Percentiles rank a stretch among this genome's conserved stretches.
These are phyloP conservation scores for Cercis canadensis DNA, from an alignment of 306 rosid genomes.

Conservation along the genomic window DNA sequence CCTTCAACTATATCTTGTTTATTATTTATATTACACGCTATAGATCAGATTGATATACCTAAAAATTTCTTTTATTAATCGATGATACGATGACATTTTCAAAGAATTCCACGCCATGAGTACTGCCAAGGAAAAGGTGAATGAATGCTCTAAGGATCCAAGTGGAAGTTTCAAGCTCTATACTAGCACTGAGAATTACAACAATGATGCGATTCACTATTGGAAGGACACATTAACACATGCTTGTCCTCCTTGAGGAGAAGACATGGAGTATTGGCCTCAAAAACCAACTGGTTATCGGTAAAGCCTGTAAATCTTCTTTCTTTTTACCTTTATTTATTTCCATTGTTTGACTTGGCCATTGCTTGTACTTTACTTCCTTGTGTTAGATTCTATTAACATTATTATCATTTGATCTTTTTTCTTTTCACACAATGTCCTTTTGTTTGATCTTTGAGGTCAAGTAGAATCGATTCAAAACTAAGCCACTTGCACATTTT, in stretches of 20 bases:
- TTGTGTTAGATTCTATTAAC: too few relatives aligned
- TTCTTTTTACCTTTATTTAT: background rate
- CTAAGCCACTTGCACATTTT: too few relatives aligned
- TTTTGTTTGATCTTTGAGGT: too few relatives aligned
- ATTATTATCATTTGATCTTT: too few relatives aligned
- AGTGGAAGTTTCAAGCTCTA: slow-evolving; percentile 60
- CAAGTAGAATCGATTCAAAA: too few relatives aligned
- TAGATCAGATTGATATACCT: too few relatives aligned
- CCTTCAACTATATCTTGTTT: too few relatives aligned
- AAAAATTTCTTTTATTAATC: too few relatives aligned
- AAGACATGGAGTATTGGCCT: slow-evolving; percentile 67
- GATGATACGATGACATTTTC: slow-evolving; percentile 45
- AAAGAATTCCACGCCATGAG: slow-evolving; percentile 73
- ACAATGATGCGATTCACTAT: slow-evolving; percentile 42
- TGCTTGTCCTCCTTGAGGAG: slow-evolving; percentile 60
- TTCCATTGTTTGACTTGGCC: background rate
- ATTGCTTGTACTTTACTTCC: too few relatives aligned
- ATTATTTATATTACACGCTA: too few relatives aligned
- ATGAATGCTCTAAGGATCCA: too few relatives aligned
- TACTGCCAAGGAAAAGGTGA: slow-evolving; percentile 56
- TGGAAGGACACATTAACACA: slow-evolving; percentile 82
- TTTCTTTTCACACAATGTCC: too few relatives aligned
- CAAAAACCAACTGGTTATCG: slow-evolving; percentile 60
- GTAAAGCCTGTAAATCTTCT: slow-evolving; percentile 28
- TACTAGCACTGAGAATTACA: slow-evolving; percentile 65